Evolutionary conservation across 2,329 filamentous ascomycete species (phyloP), one percentile per base, ranked within the genome.

Genomic region (Escovopsis sp.): DNA sequence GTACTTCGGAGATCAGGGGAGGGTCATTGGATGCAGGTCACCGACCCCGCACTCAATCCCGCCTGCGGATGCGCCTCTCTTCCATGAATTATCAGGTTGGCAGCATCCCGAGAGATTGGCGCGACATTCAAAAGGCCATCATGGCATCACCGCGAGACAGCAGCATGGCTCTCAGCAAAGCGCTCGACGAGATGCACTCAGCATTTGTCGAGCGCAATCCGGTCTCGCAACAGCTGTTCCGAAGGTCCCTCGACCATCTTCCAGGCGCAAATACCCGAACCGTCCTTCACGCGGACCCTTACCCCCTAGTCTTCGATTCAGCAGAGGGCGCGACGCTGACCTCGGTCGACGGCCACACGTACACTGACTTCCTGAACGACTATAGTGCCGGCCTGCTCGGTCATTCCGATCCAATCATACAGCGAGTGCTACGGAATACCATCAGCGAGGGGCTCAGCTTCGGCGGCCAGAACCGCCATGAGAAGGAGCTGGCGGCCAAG

Each of bases 301-400:
- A 68, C 39, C 66, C 67, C 1, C 45, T 68, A 9, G 57, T 51
- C 9, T 62, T 68, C 44, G 57, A 57, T 37, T 63, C 56, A 13
- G 59, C 62, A 10, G 47, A 54, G 24, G 56, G 56, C 6, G 52
- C 57, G 36, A 53, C 57, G 33, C 49, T 69, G 7, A 60, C 53
- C 4, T 66, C 65, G 2, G 62, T 61, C 34, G 67, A 70, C 39
- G 63, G 57, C 7, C 54, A 61, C 15, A 55, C 50, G 53, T 60
- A 79, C 52, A 60, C 68, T 12, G 78, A 84, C 50, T 63, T 83
- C 7, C 61, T 78, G 1, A 70, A 71, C 30, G 79, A 83, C 54
- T 74, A 74, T 50, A 75, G 74, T 0, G 79, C 79, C 1, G 76
- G 73, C 2, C 63, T 84, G 11, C 81, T 74, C 51, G 79, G 79